These are phyloP conservation scores for Verticillium albo-atrum DNA, from an alignment of 2,329 filamentous ascomycete species.

Conservation along the genomic window DNA sequence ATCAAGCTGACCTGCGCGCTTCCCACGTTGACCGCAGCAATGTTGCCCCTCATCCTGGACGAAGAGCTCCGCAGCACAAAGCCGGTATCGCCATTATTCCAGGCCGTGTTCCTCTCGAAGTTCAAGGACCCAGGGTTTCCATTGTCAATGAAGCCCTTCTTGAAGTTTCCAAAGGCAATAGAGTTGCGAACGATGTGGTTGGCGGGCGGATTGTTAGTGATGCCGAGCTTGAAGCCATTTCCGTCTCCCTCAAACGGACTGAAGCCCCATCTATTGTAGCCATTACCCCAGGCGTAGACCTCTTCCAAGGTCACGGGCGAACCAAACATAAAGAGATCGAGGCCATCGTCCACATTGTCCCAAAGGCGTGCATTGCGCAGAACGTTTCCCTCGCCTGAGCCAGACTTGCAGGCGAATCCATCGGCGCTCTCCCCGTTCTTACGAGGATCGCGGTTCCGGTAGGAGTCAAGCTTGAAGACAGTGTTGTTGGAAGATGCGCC, in stretches of 20 bases:
- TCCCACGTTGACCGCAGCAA: conserved; percentile 29
- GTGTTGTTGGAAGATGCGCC: conserved; percentile 26
- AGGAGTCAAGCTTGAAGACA: conserved; percentile 34
- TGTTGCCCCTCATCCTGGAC: conserved; percentile 29
- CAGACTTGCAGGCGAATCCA: conserved; percentile 41
- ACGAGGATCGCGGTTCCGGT: conserved; percentile 35
- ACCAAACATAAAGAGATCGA: conserved; percentile 37
- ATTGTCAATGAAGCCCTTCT: conserved; percentile 42
- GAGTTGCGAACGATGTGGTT: conserved; percentile 37
- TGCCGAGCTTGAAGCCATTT: conserved; percentile 42
- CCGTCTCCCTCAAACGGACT: conserved; percentile 37
- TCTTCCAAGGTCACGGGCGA: conserved; percentile 35
- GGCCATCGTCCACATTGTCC: conserved; percentile 44
- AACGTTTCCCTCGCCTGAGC: conserved; percentile 38
- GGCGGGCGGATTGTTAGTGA: conserved; percentile 30
- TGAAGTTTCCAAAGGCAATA: conserved; percentile 35
- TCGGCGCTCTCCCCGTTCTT: conserved; percentile 45
- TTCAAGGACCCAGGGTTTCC: conserved; percentile 34
- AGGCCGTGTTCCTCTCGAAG: conserved; percentile 38
- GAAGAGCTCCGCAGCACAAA: conserved; percentile 31
- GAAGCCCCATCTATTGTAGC: conserved; percentile 37
- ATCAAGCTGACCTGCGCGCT: conserved; percentile 18
- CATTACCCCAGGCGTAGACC: conserved; percentile 39
- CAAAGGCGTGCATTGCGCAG: conserved; percentile 37
- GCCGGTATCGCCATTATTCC: conserved; percentile 37